These are phyloP conservation scores for Trichoderma pleuroti DNA, from an alignment of 2,329 filamentous ascomycete species.

Conservation along the genomic window DNA sequence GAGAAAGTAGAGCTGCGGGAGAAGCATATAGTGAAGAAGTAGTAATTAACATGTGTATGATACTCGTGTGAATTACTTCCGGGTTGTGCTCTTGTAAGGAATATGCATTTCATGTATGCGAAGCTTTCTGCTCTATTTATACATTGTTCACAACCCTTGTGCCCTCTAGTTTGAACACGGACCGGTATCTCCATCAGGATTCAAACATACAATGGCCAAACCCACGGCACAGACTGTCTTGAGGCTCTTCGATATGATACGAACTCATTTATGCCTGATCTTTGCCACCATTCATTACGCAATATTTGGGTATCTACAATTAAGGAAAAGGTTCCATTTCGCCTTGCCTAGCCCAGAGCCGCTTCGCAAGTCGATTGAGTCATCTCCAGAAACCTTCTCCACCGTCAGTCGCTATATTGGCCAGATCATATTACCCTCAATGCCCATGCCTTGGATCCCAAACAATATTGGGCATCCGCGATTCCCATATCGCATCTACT, in stretches of 20 bases:
- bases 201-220: no score
- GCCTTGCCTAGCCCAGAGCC: neutral
- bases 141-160: no score
- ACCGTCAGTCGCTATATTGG: neutral
- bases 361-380: neutral
- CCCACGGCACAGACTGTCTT: neutral
- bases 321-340: neutral
- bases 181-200: neutral
- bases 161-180: no score
- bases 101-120: neutral
- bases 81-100: neutral
- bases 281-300: neutral
- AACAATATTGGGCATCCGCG: neutral
- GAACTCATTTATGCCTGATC: neutral
- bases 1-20: neutral
- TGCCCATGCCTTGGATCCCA: neutral
- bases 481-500: neutral
- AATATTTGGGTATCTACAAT: neutral
- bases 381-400: neutral
- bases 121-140: neutral
- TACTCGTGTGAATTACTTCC: neutral
- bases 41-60: neutral
- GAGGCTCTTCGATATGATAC: neutral
- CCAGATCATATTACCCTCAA: neutral
- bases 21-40: no score